phyloP scores from a whole-genome alignment of 2,329 filamentous ascomycete species.

The Botryotinia calthae region DNA sequence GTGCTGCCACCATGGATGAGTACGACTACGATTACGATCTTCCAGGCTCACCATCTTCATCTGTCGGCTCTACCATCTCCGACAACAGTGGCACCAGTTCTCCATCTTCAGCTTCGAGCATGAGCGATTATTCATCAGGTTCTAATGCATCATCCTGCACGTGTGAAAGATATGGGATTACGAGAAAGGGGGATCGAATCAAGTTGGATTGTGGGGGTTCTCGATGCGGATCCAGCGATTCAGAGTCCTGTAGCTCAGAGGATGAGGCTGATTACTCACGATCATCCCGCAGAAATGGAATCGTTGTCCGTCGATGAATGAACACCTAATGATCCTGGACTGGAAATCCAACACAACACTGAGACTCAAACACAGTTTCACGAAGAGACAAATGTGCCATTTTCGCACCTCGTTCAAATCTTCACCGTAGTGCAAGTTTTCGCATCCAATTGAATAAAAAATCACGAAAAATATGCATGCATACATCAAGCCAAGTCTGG shows the following conservation, averaged over 20 bases:
- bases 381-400: constrained; percentile 12
- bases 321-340: constrained; percentile 4
- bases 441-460: background rate
- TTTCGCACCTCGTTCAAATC: background rate
- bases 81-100: constrained; percentile 66
- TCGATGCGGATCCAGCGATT: constrained; percentile 77
- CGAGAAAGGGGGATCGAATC: constrained; percentile 85
- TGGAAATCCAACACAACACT: constrained; percentile 24
- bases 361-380: background rate
- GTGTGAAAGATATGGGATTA: constrained; percentile 96
- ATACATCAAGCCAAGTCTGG: constrained; percentile 29
- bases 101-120: constrained; percentile 67
- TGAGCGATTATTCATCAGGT: constrained; percentile 76
- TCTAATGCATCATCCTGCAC: constrained; percentile 72
- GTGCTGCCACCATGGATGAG: constrained; percentile 56
- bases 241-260: constrained; percentile 63
- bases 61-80: constrained; percentile 71
- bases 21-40: constrained; percentile 53
- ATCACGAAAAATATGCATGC: constrained; percentile 20
- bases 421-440: constrained; percentile 26
- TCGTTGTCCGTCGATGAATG: constrained; percentile 49
- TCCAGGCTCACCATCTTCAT: constrained; percentile 61
- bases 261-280: constrained; percentile 60
- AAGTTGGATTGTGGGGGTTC: constrained; percentile 93
- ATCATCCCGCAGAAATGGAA: constrained; percentile 61